Base-by-base conservation (phyloP, 2,329 filamentous ascomycete genomes). In the Arthrobotrys iridis region DNA sequence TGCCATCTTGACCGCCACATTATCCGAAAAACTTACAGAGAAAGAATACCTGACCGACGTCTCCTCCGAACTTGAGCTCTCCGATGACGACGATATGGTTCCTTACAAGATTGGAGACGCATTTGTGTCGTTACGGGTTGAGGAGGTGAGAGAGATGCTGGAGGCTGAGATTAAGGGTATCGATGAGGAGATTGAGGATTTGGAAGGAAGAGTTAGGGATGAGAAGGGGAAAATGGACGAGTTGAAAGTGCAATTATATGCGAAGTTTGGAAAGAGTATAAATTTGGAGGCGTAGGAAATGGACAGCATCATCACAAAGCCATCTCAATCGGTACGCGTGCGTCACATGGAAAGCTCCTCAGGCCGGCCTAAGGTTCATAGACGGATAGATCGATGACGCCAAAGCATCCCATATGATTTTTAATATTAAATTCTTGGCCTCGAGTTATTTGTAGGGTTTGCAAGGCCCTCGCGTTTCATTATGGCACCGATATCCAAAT, bases 81-180 rank as follows among this genome's bases (percentile, higher is more conserved):
- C 93, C 60, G 94, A 98, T 82, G 95, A 99, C 82, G 94, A 98
- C 79, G 93, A 97, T 62, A 89, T 91, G 80, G 89, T 99, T 20
- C 93, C 92, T 91, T 98, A 98, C 86, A 96, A 96, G 84, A 92
- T 99, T 70, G 95, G 95, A 78, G 95, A 98, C 82, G 92, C 93
- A 4, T 99, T 98, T 84, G 91, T 98, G 82, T 91, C 93, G 72
- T 84, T 99, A 60, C 90, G 91, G 6, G 87, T 97, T 13, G 84
- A 90, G 55, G 91, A 97, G 81, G 95, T 95, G 1, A 93, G 97
- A 81, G 90, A 94, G 79, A 87, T 98, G 83, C 89, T 99, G 3
- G 85, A 88, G 15, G 83, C 87, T 8, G 91, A 92, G 4, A 90
- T 89, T 4, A 86, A 89, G 76, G 87, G 86, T 79, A 89, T 97